phyloP scores from a whole-genome alignment of 2,329 filamentous ascomycete species.

The Fusarium armeniacum region DNA sequence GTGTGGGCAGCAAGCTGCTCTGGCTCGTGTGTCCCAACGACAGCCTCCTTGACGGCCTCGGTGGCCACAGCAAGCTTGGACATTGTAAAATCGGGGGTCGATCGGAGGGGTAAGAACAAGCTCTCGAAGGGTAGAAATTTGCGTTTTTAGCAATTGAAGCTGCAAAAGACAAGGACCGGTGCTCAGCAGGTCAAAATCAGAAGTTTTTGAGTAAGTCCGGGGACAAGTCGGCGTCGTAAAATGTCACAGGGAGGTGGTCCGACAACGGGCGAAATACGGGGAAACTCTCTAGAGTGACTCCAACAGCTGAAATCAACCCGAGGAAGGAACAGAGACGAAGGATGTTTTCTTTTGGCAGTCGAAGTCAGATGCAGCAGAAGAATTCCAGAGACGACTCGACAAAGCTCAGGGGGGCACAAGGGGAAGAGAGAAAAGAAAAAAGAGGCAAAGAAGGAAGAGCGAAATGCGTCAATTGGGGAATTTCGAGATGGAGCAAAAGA shows the following conservation, averaged over 20 bases:
- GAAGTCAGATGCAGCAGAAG: constrained; percentile 31
- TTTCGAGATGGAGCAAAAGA: constrained; percentile 48
- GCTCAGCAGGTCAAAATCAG: constrained; percentile 24
- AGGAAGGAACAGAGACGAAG: constrained; percentile 22
- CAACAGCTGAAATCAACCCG: constrained; percentile 26
- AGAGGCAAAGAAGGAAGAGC: constrained; percentile 34
- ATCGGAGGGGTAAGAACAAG: constrained; percentile 34
- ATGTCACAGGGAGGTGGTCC: constrained; percentile 35
- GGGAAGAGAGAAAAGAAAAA: constrained; percentile 21
- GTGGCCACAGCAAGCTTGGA: constrained; percentile 66
- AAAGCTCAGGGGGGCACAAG: constrained; percentile 25
- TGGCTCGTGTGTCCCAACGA: constrained; percentile 74
- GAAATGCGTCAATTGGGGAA: constrained; percentile 51
- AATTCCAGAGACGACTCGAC: constrained; percentile 32
- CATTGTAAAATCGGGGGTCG: constrained; percentile 51
- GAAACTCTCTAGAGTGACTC: constrained; percentile 30
- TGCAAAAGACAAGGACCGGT: constrained; percentile 26
- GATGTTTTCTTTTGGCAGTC: constrained; percentile 30
- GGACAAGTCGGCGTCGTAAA: constrained; percentile 27
- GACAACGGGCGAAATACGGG: constrained; percentile 36
- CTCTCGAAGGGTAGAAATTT: constrained; percentile 24
- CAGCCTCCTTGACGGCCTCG: constrained; percentile 82
- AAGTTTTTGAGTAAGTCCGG: constrained; percentile 12
- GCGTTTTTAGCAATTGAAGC: constrained; percentile 42
- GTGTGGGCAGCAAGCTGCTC: constrained; percentile 79